Conservation (phyloP, 2,329 filamentous ascomycete species). For the Metarhizium humberi region DNA sequence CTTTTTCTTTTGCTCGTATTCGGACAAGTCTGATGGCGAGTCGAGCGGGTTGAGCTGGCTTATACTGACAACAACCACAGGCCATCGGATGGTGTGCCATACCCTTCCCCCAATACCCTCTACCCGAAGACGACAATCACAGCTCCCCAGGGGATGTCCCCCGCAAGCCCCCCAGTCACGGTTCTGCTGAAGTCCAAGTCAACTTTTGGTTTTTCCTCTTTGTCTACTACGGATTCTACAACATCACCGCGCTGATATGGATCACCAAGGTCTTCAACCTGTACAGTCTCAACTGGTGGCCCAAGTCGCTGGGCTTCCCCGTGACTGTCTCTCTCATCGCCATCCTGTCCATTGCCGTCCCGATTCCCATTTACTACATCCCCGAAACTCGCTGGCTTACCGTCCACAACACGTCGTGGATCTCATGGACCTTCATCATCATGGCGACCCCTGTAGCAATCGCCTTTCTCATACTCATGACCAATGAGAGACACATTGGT, state of each 20-base stretch:
- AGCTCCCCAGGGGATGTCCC: constrained; percentile 13
- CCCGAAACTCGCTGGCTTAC: constrained; percentile 44
- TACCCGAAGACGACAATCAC: constrained; percentile 34
- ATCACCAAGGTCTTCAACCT: constrained; percentile 65
- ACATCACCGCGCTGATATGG: constrained; percentile 57
- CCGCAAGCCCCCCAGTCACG: constrained; percentile 47
- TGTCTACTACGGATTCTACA: constrained; percentile 62
- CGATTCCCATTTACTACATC: constrained; percentile 50
- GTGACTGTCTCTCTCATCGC: constrained; percentile 54
- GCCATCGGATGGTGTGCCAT: constrained; percentile 56
- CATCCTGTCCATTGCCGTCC: constrained; percentile 46
- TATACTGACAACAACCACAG: constrained; percentile 21
- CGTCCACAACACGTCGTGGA: constrained; percentile 57
- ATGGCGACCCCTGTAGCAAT: constrained; percentile 62
- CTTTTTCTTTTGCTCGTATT: not conserved
- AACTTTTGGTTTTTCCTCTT: constrained; percentile 67
- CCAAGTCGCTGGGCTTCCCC: constrained; percentile 53
- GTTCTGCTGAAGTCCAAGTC: constrained; percentile 51
- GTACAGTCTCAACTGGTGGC: constrained; percentile 66
- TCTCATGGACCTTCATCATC: constrained; percentile 59
- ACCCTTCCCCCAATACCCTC: constrained; percentile 54
- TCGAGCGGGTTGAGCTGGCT: not conserved
- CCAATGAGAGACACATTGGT: constrained; percentile 53
- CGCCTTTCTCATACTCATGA: constrained; percentile 54
- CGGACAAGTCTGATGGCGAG: not conserved